Evolutionary conservation across 352 stramenopile species (phyloP), one percentile per base, ranked within the genome.

Genomic region (Phytophthora hybrid): DNA sequence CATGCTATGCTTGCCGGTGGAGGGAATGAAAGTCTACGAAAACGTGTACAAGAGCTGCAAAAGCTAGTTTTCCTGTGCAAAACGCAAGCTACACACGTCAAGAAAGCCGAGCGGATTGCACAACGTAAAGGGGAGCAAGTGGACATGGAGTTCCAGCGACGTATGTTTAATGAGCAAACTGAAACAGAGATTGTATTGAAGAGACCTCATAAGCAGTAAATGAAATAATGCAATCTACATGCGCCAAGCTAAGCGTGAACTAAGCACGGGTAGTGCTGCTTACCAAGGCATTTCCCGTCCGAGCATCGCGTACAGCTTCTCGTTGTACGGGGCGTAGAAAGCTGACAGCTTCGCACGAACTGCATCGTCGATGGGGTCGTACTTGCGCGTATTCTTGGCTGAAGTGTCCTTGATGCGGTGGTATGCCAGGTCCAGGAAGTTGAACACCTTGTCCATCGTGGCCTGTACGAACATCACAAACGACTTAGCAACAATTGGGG

Each of bases 351-450:
- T 93, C 47, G 73, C 74, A 21, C 82, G 79, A 16, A 87, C 87
- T 19, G 66, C 79, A 2, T 81, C 49, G 9, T 82, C 70, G 55
- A 98, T 79, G 6, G 90, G 84, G 14, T 91, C 82, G 73, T 98
- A 98, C 66, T 88, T 86, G 70, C 93, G 88, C 44, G 87, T 93
- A 72, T 98, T 98, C 71, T 97, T 97, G 46, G 92, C 82, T 31
- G 82, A 85, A 18, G 69, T 83, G 71, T 97, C 89, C 56, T 92
- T 80, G 41, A 97, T 96, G 44, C 79, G 80, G 66, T 95, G 86
- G 51, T 88, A 82, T 8, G 92, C 89, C n/a, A 97, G 65, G 19
- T 93, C 90, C 26, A 98, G 67, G 59, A 97, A 97, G 19, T 78
- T 71, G 65, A 96, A 97, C 26, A 98, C 89, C 34, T 85, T 85